Conservation (phyloP, 75 land plant genomes). For the Cunninghamia lanceolata region DNA sequence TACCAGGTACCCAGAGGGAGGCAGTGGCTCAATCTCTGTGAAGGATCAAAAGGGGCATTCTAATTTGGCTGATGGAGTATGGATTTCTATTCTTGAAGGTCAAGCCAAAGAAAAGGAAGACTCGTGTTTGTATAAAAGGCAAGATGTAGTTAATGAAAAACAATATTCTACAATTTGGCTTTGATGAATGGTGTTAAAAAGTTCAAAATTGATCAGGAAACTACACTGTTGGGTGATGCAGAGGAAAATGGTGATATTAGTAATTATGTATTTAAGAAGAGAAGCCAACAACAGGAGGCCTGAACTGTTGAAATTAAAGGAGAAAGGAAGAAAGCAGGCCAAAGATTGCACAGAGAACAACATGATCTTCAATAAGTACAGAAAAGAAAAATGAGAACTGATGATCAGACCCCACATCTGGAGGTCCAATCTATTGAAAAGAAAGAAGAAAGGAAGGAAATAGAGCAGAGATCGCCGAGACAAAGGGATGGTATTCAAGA, state of each 20-base stretch:
- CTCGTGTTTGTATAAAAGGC: background rate
- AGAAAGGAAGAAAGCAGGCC: background rate
- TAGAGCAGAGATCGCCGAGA: background rate
- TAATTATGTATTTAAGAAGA: constrained; percentile 9
- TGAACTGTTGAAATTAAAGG: background rate
- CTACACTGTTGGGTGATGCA: background rate
- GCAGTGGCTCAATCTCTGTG: no score
- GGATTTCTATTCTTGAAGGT: background rate
- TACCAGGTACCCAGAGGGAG: constrained; percentile 1
- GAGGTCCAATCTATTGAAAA: background rate
- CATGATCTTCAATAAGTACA: background rate
- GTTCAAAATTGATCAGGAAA: background rate
- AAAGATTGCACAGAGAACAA: background rate
- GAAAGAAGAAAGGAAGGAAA: background rate
- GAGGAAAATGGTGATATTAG: background rate
- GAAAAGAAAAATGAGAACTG: background rate
- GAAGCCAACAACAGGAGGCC: background rate
- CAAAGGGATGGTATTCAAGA: background rate
- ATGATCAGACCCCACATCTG: background rate
- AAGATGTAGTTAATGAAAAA: background rate
- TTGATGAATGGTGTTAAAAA: background rate
- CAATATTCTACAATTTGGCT: background rate
- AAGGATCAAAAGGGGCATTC: constrained; percentile 8
- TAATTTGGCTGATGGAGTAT: background rate
- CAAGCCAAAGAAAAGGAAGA: background rate